Evolutionary conservation across 1,284 basidiomycete species (phyloP).

Genomic region (Termitomyces sp.): DNA sequence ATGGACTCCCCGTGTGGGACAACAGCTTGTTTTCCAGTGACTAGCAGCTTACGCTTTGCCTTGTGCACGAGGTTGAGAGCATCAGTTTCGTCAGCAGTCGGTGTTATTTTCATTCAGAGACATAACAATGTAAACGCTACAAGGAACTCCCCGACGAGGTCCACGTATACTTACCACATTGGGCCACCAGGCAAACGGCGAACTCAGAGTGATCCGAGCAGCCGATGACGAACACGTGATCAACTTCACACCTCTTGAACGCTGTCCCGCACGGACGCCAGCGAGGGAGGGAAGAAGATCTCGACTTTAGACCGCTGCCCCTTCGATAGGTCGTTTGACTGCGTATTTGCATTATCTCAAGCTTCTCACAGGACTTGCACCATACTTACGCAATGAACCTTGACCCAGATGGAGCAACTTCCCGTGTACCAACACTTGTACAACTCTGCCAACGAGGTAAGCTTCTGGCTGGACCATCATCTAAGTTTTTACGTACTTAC

Average conservation of each 20-base stretch:
- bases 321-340: neutral
- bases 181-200: too few relatives aligned
- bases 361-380: neutral
- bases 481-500: neutral
- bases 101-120: too few relatives aligned
- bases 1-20: too few relatives aligned
- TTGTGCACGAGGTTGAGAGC: too few relatives aligned
- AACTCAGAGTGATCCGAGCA: too few relatives aligned
- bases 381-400: slow-evolving; percentile 8
- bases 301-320: neutral
- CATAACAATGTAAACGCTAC: too few relatives aligned
- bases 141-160: too few relatives aligned
- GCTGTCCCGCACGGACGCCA: neutral
- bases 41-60: too few relatives aligned
- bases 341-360: neutral
- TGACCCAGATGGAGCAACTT: slow-evolving; percentile 6
- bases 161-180: too few relatives aligned
- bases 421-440: slow-evolving; percentile 33
- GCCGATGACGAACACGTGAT: neutral
- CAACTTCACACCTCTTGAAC: neutral
- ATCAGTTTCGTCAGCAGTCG: too few relatives aligned
- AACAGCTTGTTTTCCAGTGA: too few relatives aligned
- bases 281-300: neutral
- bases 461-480: neutral
- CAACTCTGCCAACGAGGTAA: slow-evolving; percentile 44